A percentile compares a stretch with the other conserved stretches of the same genome.
Conservation (phyloP, 2,329 filamentous ascomycete genomes). For the Nemania sp. region DNA sequence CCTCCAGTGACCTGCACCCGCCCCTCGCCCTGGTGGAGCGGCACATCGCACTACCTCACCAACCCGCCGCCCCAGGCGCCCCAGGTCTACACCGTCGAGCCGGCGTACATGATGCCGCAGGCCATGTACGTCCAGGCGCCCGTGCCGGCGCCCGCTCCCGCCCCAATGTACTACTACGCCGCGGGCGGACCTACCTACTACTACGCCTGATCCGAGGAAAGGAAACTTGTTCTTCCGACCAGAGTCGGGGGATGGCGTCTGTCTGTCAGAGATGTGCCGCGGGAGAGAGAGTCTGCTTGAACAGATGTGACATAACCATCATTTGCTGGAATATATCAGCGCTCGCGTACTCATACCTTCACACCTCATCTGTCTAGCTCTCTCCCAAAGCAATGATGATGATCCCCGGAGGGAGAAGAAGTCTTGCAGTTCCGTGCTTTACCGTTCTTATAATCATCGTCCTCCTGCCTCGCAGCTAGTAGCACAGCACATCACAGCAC, state of each 20-base stretch:
- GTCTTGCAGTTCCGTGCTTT: no score
- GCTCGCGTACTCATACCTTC: no score
- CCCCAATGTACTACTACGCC: constrained; percentile 7
- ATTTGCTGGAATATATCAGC: no score
- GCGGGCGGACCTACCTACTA: constrained; percentile 6
- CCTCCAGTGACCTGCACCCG: constrained; percentile 4
- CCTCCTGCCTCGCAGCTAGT: no score
- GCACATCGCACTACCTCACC: constrained; percentile 18
- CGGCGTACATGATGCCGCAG: constrained; percentile 16
- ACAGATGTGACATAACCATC: no score
- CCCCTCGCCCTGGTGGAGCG: constrained; percentile 14
- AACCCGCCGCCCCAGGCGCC: constrained; percentile 13
- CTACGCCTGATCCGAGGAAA: neutral
- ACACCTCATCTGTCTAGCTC: no score
- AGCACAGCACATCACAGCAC: no score
- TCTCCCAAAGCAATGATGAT: no score
- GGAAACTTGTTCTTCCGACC: neutral
- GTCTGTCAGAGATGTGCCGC: neutral
- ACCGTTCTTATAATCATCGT: no score
- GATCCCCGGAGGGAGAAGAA: no score
- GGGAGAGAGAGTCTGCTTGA: no score
- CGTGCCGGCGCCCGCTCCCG: neutral
- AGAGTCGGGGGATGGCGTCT: neutral
- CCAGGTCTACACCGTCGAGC: constrained; percentile 18
- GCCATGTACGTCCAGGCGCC: constrained; percentile 2